Evolutionary conservation across 2,329 filamentous ascomycete species (phyloP), one percentile per base, ranked within the genome.

Genomic region (Peltaster fructicola): DNA sequence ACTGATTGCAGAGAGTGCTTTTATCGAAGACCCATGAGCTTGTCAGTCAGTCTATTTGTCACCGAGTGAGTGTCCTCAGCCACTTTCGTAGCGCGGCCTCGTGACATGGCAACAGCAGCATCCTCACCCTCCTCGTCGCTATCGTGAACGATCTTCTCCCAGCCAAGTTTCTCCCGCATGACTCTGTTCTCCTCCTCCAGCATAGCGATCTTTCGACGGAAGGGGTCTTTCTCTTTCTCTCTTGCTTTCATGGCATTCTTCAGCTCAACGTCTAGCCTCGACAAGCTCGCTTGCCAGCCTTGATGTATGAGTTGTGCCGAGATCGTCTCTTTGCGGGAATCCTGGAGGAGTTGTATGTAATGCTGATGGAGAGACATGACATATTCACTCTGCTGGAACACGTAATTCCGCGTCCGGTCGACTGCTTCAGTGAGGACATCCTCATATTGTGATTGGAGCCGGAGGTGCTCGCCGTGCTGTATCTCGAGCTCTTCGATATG

Each of bases 151-250:
- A 35, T 29, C 23, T 51, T 48, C 29, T 59, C 54, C 56, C 57
- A 61, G 3, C 57, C 56, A 1, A 46, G 56, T 37, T 57, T 44
- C 14, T 44, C 31, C 24, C 58, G 47, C 35, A 63, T 35, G 15
- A 59, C 44, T 20, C 52, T 39, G 32, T 61, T 63, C 43, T 63
- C 58, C 34, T 57, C 53, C 32, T 53, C 59, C 27, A 61, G 29
- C 14, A 45, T 52, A 20, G 47, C 48, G 3, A 57, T 42, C 32
- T 49, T 48, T 16, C 45, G 42, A 30, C 47, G 41, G 26, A 51
- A 47, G 4, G 45, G 47, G 48, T 32, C 22, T 30, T 34, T 33
- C 31, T 44, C 43, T 15, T 57, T 52, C 3, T 44, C 48, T 31
- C 53, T 43, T 15, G 39, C 40, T 33, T 45, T 47, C 17, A 57